Conservation (phyloP, 768 basidiomycete genomes). For the Pleurotus djamor region DNA sequence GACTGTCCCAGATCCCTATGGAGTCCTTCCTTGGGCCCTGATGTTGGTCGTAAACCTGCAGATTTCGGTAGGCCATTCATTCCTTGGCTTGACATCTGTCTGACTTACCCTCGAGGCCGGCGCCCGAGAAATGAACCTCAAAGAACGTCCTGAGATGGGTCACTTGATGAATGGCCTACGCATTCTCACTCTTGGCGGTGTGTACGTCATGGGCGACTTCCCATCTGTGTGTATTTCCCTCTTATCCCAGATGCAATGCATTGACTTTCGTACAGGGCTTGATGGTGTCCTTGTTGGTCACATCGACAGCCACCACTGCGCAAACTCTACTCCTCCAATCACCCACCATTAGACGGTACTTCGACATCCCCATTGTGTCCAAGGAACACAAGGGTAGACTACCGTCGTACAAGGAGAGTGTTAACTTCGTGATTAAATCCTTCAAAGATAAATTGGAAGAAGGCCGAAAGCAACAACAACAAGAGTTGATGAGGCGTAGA, state of each 20-base stretch:
- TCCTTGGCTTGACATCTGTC: neutral
- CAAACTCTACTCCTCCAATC: slow-evolving; percentile 50
- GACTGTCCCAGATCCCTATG: slow-evolving; percentile 74
- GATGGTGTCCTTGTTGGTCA: slow-evolving; percentile 38
- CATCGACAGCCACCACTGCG: slow-evolving; percentile 37
- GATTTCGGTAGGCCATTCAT: slow-evolving; percentile 50
- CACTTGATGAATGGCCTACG: slow-evolving; percentile 72
- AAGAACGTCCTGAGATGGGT: slow-evolving; percentile 48
- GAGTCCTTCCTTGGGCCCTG: slow-evolving; percentile 61
- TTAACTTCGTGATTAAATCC: slow-evolving; percentile 16
- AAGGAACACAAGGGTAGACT: slow-evolving; percentile 23
- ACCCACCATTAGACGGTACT: slow-evolving; percentile 33
- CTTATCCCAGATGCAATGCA: neutral
- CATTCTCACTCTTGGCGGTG: slow-evolving; percentile 46
- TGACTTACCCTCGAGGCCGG: slow-evolving; percentile 25
- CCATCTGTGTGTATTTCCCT: slow-evolving; percentile 53
- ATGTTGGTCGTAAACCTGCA: slow-evolving; percentile 66
- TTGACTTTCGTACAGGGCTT: slow-evolving; percentile 29
- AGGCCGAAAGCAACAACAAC: slow-evolving; percentile 14
- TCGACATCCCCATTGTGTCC: slow-evolving; percentile 35
- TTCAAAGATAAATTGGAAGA: slow-evolving; percentile 21
- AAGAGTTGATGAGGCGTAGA: slow-evolving; percentile 14
- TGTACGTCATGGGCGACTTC: slow-evolving; percentile 49
- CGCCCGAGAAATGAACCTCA: slow-evolving; percentile 55
- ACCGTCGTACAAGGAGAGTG: slow-evolving; percentile 23